phyloP scores from a whole-genome alignment of 75 land plant species.

The Adiantum capillusveneris region DNA sequence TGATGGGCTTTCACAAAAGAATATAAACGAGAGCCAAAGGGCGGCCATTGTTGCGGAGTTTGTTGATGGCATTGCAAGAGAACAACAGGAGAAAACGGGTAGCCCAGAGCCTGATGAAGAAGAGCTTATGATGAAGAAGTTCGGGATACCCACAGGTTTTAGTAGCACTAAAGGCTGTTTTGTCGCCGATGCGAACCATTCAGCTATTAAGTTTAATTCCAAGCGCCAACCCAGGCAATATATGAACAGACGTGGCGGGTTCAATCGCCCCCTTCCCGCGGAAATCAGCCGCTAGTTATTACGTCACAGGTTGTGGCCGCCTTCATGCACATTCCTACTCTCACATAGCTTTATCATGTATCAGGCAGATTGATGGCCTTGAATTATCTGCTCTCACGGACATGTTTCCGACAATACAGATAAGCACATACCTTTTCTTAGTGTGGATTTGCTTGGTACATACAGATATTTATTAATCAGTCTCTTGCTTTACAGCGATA shows the following conservation, averaged over 20 bases:
- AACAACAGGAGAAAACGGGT: constrained; percentile 24
- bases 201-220: constrained; percentile 63
- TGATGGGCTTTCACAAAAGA: constrained; percentile 15
- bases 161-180: constrained; percentile 86
- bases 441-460: no score
- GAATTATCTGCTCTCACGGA: no score
- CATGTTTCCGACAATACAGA: no score
- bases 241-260: constrained; percentile 92
- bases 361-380: no score
- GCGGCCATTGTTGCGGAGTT: constrained; percentile 37
- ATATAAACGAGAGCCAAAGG: constrained; percentile 1
- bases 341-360: no score
- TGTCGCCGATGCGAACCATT: constrained; percentile 66
- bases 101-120: constrained; percentile 28
- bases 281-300: constrained; percentile 65
- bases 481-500: no score
- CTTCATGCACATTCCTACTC: no score
- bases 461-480: no score
- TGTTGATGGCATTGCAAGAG: constrained; percentile 37
- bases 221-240: constrained; percentile 96
- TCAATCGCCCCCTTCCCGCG: constrained; percentile 71
- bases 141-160: constrained; percentile 87
- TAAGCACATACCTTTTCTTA: no score
- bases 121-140: constrained; percentile 80
- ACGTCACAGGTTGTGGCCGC: no score